Evolutionary conservation across 2,329 filamentous ascomycete species (phyloP).

Genomic region (Xylariaceae sp.): DNA sequence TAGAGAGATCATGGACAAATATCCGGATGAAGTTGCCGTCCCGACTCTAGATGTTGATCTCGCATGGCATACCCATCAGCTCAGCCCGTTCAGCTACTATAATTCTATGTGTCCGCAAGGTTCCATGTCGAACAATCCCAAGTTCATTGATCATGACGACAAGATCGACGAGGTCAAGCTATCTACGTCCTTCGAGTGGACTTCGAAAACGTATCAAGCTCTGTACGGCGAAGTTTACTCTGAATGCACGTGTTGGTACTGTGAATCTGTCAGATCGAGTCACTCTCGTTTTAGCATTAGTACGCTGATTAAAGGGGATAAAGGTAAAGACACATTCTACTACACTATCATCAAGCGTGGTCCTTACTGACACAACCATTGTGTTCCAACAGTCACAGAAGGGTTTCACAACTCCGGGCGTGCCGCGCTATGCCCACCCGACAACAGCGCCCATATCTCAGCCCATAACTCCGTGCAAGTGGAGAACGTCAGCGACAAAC

Average conservation of each 20-base stretch:
- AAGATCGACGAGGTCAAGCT: slow-evolving; percentile 71
- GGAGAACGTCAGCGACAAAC: slow-evolving; percentile 24
- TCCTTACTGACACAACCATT: neutral
- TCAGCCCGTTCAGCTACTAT: slow-evolving; percentile 63
- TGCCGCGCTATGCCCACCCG: slow-evolving; percentile 49
- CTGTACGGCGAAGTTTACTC: slow-evolving; percentile 65
- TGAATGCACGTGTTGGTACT: slow-evolving; percentile 82
- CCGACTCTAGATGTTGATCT: slow-evolving; percentile 74
- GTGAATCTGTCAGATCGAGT: slow-evolving; percentile 64
- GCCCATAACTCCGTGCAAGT: slow-evolving; percentile 64
- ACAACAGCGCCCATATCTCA: slow-evolving; percentile 67
- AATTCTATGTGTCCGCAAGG: slow-evolving; percentile 48
- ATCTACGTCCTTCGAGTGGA: slow-evolving; percentile 67
- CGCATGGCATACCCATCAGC: slow-evolving; percentile 79
- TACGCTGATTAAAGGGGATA: slow-evolving; percentile 44
- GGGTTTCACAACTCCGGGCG: slow-evolving; percentile 47
- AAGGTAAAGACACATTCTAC: slow-evolving; percentile 33
- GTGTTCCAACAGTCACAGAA: slow-evolving; percentile 35
- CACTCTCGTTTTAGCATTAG: slow-evolving; percentile 45
- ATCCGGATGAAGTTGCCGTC: slow-evolving; percentile 52
- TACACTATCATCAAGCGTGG: neutral
- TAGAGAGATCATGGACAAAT: slow-evolving; percentile 52
- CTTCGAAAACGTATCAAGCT: slow-evolving; percentile 66
- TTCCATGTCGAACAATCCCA: slow-evolving; percentile 20
- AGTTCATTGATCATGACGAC: slow-evolving; percentile 79